Evolutionary conservation across 75 land plant species (phyloP), one percentile per base, ranked within the genome.

Genomic region (Adiantum capillusveneris): DNA sequence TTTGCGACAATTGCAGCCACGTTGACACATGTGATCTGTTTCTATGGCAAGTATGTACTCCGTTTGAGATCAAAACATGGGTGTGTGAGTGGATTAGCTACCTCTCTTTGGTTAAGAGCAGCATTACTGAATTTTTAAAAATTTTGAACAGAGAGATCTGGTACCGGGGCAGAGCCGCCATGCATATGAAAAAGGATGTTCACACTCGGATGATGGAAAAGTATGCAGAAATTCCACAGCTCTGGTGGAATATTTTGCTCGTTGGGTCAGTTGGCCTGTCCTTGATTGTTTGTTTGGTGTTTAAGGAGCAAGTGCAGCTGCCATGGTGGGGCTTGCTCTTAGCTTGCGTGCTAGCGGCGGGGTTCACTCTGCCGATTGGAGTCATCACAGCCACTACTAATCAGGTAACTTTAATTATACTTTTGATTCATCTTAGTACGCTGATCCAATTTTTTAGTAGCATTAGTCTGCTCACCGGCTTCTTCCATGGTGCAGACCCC

Each of bases 291-390:
- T 74, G 48, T 13, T 25, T 52, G 37, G 29, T 36, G 31, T 73
- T 39, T 29, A 73, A 68, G 41, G 39, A 58, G 20, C 62, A 70
- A 44, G 43, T 72, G 20, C 72, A 72, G 25, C 53, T 66, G 31
- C 72, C 73, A 22, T 72, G 72, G 75, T 72, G 75, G 75, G 75
- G 72, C 11, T 34, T 67, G 25, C 53, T 72, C 14, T 27, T 72
- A 16, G 72, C 74, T 29, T 59, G 64, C 29, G 75, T 26, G n/a
- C 46, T 72, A 14, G 72, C 75, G 24, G 44, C 24, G 16, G 27
- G 68, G 24, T 59, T 72, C 41, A 72, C 64, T 13, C 65, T 72
- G 16, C 72, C 75, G 42, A 72, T 72, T 67, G 72, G 75, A 6
- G 56, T 72, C 25, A 58, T 72, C 41, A 30, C 52, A 1, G 71